Evolutionary conservation across 2,329 filamentous ascomycete genomes (phyloP).

Genomic region (Claviceps quebecensis): DNA sequence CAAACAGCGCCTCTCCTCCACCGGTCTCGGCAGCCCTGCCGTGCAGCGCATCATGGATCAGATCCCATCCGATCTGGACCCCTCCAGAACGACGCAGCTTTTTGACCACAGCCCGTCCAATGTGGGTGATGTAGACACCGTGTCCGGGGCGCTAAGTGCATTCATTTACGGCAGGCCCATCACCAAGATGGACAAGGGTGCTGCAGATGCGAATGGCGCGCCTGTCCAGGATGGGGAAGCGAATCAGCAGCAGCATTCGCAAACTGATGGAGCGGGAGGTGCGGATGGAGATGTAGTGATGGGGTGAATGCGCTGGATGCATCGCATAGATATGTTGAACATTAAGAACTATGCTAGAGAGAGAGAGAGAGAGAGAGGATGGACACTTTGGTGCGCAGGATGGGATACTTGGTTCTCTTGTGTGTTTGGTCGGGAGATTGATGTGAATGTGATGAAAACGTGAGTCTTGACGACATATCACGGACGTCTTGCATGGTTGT

Average conservation of each 20-base stretch:
- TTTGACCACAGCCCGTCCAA: constrained; percentile 16
- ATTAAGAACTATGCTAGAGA: too few relatives aligned
- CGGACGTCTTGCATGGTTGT: too few relatives aligned
- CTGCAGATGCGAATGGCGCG: background rate
- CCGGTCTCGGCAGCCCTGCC: constrained; percentile 11
- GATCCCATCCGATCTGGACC: constrained; percentile 13
- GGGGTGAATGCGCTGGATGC: too few relatives aligned
- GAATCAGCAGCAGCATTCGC: background rate
- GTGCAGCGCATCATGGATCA: constrained; percentile 13
- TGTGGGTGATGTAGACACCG: constrained; percentile 8
- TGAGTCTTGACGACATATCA: too few relatives aligned
- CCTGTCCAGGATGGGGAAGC: background rate
- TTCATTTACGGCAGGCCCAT: constrained; percentile 14
- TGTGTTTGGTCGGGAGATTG: too few relatives aligned
- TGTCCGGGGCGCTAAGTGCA: constrained; percentile 10
- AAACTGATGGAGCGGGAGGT: background rate
- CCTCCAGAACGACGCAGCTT: constrained; percentile 12
- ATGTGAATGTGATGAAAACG: too few relatives aligned
- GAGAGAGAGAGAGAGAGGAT: too few relatives aligned
- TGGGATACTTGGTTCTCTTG: too few relatives aligned
- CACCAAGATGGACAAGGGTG: background rate
- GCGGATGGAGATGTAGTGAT: too few relatives aligned
- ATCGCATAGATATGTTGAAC: too few relatives aligned
- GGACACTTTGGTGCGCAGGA: too few relatives aligned
- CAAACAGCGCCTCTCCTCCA: constrained; percentile 15